A percentile compares a stretch with the other conserved stretches of the same genome.
These are phyloP conservation scores for Asparagopsis taxiformis DNA, from an alignment of 31 red algal genomes.

Conservation along the genomic window DNA sequence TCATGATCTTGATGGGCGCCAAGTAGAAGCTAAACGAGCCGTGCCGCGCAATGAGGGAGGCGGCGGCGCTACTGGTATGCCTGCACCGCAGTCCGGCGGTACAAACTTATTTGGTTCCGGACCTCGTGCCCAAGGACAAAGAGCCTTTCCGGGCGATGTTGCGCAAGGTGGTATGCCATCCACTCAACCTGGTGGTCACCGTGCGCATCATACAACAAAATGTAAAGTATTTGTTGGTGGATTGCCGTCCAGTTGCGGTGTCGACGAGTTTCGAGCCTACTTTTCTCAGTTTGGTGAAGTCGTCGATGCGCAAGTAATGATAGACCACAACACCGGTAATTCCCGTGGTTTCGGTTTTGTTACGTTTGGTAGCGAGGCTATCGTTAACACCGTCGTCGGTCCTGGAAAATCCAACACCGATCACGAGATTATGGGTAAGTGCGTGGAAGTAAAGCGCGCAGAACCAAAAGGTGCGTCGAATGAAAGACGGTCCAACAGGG, in stretches of 20 bases:
- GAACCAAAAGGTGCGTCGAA: constrained; percentile 67
- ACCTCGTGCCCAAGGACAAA: too few species aligned
- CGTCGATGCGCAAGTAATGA: constrained; percentile 81
- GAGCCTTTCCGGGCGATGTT: neutral
- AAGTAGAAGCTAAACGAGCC: constrained; percentile 70
- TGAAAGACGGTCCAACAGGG: constrained; percentile 22
- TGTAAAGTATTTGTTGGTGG: constrained; percentile 91
- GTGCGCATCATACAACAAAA: constrained; percentile 52
- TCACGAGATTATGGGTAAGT: constrained; percentile 91
- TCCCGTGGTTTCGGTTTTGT: constrained; percentile 95
- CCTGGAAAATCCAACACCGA: constrained; percentile 61
- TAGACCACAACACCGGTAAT: constrained; percentile 92
- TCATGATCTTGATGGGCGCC: constrained; percentile 93
- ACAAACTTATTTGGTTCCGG: constrained; percentile 1
- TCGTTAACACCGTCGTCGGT: constrained; percentile 66
- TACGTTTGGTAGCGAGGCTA: constrained; percentile 71
- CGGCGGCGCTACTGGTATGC: neutral
- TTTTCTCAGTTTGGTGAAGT: constrained; percentile 88
- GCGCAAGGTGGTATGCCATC: neutral
- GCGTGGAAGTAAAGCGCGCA: constrained; percentile 91
- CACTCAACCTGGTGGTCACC: constrained; percentile 3
- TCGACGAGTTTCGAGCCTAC: constrained; percentile 74
- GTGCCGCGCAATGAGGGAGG: constrained; percentile 59
- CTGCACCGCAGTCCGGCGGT: neutral
- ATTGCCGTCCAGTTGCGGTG: constrained; percentile 67